phyloP scores from a whole-genome alignment of 192 early-diverging fungal genomes.

The Dissophora globulifera region DNA sequence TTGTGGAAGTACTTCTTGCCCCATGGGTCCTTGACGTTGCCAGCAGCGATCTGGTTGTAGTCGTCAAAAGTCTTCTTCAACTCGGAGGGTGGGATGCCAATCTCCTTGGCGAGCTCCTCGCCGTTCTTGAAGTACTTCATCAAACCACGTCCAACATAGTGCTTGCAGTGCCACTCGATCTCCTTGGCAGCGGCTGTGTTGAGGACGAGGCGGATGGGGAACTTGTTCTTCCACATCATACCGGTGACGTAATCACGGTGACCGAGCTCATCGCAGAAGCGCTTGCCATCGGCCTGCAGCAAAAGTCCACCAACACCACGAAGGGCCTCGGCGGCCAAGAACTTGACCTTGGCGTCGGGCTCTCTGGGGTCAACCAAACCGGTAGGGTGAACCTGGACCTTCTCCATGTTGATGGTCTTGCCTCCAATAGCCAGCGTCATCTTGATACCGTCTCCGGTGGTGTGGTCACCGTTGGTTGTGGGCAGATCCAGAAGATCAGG shows the following conservation, averaged over 20 bases:
- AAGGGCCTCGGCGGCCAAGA: constrained; percentile 95
- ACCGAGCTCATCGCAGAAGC: constrained; percentile 94
- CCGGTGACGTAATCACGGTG: constrained; percentile 95
- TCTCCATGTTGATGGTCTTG: constrained; percentile 93
- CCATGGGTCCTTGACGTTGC: constrained; percentile 68
- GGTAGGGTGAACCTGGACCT: constrained; percentile 98
- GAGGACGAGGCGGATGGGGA: constrained; percentile 84
- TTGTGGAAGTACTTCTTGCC: constrained; percentile 79
- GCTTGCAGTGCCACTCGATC: constrained; percentile 94
- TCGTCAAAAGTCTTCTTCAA: constrained; percentile 66
- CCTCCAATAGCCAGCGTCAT: constrained; percentile 83
- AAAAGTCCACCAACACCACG: constrained; percentile 93
- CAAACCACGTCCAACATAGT: constrained; percentile 89
- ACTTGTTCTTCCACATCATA: constrained; percentile 88
- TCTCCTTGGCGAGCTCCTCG: constrained; percentile 83
- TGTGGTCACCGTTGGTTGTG: constrained; percentile 95
- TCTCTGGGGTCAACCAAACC: constrained; percentile 92
- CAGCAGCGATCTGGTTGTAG: constrained; percentile 68
- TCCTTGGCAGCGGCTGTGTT: constrained; percentile 88
- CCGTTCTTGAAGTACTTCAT: constrained; percentile 85
- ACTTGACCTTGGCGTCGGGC: constrained; percentile 91
- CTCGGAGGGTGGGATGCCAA: constrained; percentile 62
- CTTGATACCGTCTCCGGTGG: constrained; percentile 95
- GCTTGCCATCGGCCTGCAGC: constrained; percentile 80
- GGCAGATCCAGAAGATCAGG: constrained; percentile 77